phyloP scores from a whole-genome alignment of 192 early-diverging fungal species.

The Backusella tuberculispora region DNA sequence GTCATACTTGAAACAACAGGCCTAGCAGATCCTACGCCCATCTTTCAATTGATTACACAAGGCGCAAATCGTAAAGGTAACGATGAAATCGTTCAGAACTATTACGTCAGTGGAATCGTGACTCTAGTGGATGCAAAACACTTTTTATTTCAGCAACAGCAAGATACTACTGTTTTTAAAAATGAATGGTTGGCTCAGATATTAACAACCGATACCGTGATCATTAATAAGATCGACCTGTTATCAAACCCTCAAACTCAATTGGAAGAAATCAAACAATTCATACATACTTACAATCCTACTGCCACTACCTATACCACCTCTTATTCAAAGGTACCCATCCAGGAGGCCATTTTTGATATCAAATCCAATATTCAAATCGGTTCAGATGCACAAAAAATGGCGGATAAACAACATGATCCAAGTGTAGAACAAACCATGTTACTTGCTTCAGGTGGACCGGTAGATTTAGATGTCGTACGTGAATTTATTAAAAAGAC shows the following conservation, averaged over 20 bases:
- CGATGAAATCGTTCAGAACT: conserved; percentile 26
- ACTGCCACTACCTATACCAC: conserved; percentile 18
- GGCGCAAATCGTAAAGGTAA: conserved; percentile 25
- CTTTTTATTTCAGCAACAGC: conserved; percentile 16
- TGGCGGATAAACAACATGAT: conserved; percentile 12
- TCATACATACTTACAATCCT: conserved; percentile 17
- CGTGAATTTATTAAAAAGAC: conserved; percentile 17
- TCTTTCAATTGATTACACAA: conserved; percentile 36
- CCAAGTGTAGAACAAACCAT: conserved; percentile 32
- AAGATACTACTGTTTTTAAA: background rate
- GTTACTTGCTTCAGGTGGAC: conserved; percentile 29
- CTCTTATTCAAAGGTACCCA: conserved; percentile 23
- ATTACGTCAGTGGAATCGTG: conserved; percentile 33
- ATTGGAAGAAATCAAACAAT: background rate
- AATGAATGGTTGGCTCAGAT: conserved; percentile 29
- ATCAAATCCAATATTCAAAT: background rate
- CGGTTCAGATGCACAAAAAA: background rate
- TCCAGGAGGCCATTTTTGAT: conserved; percentile 4
- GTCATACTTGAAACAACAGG: conserved; percentile 47
- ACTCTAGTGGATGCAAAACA: conserved; percentile 44
- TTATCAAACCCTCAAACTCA: conserved; percentile 12
- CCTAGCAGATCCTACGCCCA: conserved; percentile 45
- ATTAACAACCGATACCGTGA: conserved; percentile 40
- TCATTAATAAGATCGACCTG: conserved; percentile 45
- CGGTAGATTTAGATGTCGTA: background rate